phyloP scores from a whole-genome alignment of 2,329 filamentous ascomycete genomes.

The Coniochaeta hoffmannii region DNA sequence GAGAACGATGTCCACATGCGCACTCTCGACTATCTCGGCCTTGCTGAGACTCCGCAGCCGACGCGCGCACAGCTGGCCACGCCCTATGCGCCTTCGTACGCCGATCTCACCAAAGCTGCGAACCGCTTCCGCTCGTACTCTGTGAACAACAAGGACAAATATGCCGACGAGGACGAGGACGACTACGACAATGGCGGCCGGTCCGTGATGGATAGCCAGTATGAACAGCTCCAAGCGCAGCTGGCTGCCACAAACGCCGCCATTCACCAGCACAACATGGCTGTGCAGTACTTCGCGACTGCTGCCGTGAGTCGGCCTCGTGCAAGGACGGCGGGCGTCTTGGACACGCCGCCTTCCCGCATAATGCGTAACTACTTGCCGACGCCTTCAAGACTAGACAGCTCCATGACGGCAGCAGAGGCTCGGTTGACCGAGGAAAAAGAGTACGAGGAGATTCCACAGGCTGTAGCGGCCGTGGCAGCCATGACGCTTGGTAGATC shows the following conservation, averaged over 20 bases:
- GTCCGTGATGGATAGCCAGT: conserved; percentile 46
- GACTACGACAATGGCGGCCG: conserved; percentile 54
- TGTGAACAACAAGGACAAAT: conserved; percentile 97
- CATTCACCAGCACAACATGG: conserved; percentile 87
- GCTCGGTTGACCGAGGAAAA: conserved; percentile 66
- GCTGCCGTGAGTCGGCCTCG: conserved; percentile 76
- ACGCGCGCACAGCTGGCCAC: conserved; percentile 66
- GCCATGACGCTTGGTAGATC: conserved; percentile 65
- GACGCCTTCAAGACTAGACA: conserved; percentile 66
- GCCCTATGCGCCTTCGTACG: conserved; percentile 62
- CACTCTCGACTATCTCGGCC: conserved; percentile 89
- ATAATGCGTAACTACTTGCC: conserved; percentile 67
- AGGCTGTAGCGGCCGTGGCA: conserved; percentile 76
- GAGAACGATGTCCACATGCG: conserved; percentile 84
- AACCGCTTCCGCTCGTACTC: conserved; percentile 96
- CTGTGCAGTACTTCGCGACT: conserved; percentile 85
- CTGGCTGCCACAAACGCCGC: conserved; percentile 57
- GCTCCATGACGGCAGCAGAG: conserved; percentile 67
- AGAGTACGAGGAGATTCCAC: conserved; percentile 72
- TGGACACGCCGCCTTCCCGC: conserved; percentile 68
- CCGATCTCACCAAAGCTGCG: conserved; percentile 66
- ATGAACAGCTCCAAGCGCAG: conserved; percentile 55
- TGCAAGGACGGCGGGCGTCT: conserved; percentile 82
- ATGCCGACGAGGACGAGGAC: conserved; percentile 71
- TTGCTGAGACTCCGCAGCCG: conserved; percentile 88